Base-by-base conservation (phyloP, 495 filamentous ascomycete genomes). In the Hyphodiscus hymeniophilus region DNA sequence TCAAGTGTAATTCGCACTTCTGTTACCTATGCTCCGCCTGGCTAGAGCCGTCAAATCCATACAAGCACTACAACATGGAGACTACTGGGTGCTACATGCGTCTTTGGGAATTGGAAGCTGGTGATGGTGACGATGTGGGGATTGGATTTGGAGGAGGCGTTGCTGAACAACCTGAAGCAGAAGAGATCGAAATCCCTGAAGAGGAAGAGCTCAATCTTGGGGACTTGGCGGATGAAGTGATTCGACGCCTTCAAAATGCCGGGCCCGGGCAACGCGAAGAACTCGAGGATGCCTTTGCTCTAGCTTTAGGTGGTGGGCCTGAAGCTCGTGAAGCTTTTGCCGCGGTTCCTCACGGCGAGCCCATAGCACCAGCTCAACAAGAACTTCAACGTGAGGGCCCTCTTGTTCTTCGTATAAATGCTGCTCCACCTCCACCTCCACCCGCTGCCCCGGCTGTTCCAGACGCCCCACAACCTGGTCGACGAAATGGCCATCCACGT, bases 1-100 rank as follows among this genome's bases (percentile, higher is more conserved):
- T 84, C 63, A 81, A 84, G 46, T 98, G 92, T 68, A 70, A 79
- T 35, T 82, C 87, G 1, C 92, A 97, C 63, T 98, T 96, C 59
- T 98, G 92, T 65, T 98, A 97, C 58, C 81, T 98, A 5, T 98
- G 92, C 62, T 84, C 84, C 0, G 73, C 79, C 11, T 98, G 89
- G 84, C 72, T 98, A n/a, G 68, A 78, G 16, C 75, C 82, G 2
- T 68, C 63, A 15, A 90, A 96, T 51, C 91, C 92, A 8, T 98
- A 96, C 54, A 63, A 69, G 38, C 92, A 98, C 61, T 98, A 88
- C 68, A 96, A 95, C 57, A 76, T 78, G 2, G 55, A 59, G 32
- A 67, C 73, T 0, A 84, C 69, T 21, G 54, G 58, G 6, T 96
- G 92, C 61, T 95, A 80, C 56, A 83, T 84, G 73, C 78, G 86